Percentiles rank a stretch among this genome's conserved stretches.
These are phyloP conservation scores for Euphorbia tirucalli DNA, from an alignment of 345 rosid species.

Conservation along the genomic window DNA sequence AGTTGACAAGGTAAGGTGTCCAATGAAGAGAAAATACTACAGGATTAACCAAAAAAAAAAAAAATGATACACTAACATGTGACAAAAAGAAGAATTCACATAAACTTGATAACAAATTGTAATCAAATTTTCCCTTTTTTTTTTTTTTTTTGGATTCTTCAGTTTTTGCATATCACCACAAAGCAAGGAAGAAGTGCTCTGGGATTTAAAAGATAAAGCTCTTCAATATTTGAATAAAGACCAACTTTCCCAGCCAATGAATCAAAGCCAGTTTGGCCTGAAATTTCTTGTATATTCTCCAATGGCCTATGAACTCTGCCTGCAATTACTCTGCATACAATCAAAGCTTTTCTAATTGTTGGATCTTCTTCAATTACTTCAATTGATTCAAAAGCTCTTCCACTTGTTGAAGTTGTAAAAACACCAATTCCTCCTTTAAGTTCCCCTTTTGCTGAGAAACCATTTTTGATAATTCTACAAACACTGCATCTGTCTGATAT, in stretches of 20 bases:
- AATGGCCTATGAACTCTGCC: conserved; percentile 94
- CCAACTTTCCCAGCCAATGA: conserved; percentile 97
- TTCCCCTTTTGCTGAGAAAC: conserved; percentile 81
- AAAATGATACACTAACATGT: background rate
- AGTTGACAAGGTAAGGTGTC: no score
- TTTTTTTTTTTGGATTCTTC: no score
- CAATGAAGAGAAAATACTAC: no score
- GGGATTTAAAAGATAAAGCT: conserved; percentile 92
- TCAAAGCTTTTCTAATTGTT: conserved; percentile 68
- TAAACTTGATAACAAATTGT: no score
- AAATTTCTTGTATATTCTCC: conserved; percentile 80
- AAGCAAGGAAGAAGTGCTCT: conserved; percentile 92
- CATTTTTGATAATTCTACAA: conserved; percentile 69
- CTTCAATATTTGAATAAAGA: conserved; percentile 85
- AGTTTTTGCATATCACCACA: conserved; percentile 82
- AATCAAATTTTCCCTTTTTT: no score
- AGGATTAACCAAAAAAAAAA: conserved; percentile 18
- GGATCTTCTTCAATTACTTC: conserved; percentile 41
- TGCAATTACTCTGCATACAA: conserved; percentile 93
- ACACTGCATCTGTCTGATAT: conserved; percentile 73
- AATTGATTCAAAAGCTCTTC: conserved; percentile 78
- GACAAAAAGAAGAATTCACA: conserved; percentile 11
- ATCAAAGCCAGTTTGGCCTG: conserved; percentile 85
- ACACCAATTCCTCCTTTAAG: conserved; percentile 78
- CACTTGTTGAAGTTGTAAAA: conserved; percentile 93